Conservation (phyloP, 208 protist genomes). For the Wallacemonas sp. region DNA sequence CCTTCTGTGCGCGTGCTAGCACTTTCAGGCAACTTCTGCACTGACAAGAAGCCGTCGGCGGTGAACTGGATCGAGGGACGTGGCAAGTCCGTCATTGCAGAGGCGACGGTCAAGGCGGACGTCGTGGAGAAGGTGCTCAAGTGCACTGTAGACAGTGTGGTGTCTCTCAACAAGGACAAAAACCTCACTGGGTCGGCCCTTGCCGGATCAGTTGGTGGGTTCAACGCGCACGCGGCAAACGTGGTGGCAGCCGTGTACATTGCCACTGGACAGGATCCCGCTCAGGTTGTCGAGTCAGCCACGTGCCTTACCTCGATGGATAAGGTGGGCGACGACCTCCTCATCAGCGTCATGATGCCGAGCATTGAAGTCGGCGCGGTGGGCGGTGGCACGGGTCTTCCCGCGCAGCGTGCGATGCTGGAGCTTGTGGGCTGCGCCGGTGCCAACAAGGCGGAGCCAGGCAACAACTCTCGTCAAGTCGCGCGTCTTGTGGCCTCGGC, state of each 20-base stretch:
- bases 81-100: conserved; percentile 95
- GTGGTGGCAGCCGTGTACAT: conserved; percentile 97
- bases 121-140: conserved; percentile 95
- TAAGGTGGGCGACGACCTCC: conserved; percentile 88
- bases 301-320: conserved; percentile 97
- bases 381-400: conserved; percentile 96
- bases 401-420: conserved; percentile 93
- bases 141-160: conserved; percentile 90
- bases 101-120: conserved; percentile 90
- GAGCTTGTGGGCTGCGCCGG: conserved; percentile 92
- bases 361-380: conserved; percentile 98
- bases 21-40: conserved; percentile 97
- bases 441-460: conserved; percentile 77
- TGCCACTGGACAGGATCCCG: conserved; percentile 98
- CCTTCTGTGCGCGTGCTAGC: conserved; percentile 91
- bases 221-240: conserved; percentile 98
- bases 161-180: conserved; percentile 94
- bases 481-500: conserved; percentile 89
- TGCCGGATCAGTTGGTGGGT: conserved; percentile 97
- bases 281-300: conserved; percentile 97
- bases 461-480: conserved; percentile 90
- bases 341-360: conserved; percentile 97
- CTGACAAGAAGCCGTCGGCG: conserved; percentile 98
- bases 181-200: conserved; percentile 98
- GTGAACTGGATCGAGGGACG: conserved; percentile 98